Percentiles rank a stretch among this genome's conserved stretches.
phyloP scores from a whole-genome alignment of 2,329 filamentous ascomycete species.

The Venturia pyrina region DNA sequence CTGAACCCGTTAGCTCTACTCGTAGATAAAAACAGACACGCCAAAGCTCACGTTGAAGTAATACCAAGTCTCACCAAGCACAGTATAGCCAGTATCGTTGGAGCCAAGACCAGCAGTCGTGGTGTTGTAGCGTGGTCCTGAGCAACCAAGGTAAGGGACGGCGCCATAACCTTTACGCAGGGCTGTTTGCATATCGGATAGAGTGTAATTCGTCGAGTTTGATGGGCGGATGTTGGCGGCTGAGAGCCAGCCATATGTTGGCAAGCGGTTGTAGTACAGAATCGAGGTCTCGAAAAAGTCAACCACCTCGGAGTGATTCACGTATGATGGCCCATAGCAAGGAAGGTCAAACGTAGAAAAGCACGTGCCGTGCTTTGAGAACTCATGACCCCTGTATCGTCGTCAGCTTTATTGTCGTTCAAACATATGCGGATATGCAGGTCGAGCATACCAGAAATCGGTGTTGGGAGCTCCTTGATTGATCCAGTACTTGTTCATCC shows the following conservation, averaged over 20 bases:
- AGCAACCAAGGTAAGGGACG: slow-evolving; percentile 51
- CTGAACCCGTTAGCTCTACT: slow-evolving; percentile 15
- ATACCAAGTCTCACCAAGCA: slow-evolving; percentile 56
- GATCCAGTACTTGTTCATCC: slow-evolving; percentile 55
- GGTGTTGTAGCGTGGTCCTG: slow-evolving; percentile 49
- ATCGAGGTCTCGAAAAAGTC: slow-evolving; percentile 55
- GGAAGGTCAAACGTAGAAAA: slow-evolving; percentile 54
- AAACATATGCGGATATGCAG: no score
- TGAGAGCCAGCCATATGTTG: slow-evolving; percentile 52
- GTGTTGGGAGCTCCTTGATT: slow-evolving; percentile 45
- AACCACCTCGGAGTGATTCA: slow-evolving; percentile 47
- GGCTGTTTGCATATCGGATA: slow-evolving; percentile 42
- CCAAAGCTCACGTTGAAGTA: slow-evolving; percentile 56
- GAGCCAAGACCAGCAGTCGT: slow-evolving; percentile 47
- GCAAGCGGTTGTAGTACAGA: slow-evolving; percentile 46
- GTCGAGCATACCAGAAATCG: slow-evolving; percentile 31
- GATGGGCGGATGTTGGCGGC: slow-evolving; percentile 45
- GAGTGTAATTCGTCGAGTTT: slow-evolving; percentile 48
- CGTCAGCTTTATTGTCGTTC: no score
- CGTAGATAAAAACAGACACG: no score
- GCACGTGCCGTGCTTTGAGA: slow-evolving; percentile 59
- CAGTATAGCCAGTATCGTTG: slow-evolving; percentile 46
- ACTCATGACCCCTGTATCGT: slow-evolving; percentile 43
- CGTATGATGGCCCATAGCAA: slow-evolving; percentile 53
- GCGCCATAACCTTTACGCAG: slow-evolving; percentile 43